Conservation (phyloP, 2,329 filamentous ascomycete genomes). For the Neofusicoccum parvum region DNA sequence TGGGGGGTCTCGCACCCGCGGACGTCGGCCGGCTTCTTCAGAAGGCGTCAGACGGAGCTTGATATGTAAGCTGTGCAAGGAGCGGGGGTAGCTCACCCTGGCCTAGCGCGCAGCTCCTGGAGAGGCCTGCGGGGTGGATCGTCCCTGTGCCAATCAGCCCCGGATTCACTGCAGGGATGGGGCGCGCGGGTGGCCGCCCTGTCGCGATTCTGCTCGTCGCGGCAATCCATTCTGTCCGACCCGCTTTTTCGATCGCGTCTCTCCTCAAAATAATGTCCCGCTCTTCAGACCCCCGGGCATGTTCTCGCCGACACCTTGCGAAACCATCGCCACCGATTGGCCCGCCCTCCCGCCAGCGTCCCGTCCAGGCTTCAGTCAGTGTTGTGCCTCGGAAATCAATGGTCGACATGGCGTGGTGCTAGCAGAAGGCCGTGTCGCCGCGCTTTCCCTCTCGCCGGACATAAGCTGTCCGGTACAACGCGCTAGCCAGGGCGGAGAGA, state of each 20-base stretch:
- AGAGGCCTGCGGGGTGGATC: background rate
- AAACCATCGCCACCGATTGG: background rate
- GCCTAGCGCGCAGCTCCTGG: background rate
- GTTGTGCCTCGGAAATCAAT: background rate
- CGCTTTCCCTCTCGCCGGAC: background rate
- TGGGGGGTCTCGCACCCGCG: background rate
- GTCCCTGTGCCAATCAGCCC: background rate
- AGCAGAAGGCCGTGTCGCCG: background rate
- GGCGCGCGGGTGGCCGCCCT: background rate
- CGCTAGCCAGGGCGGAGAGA: background rate
- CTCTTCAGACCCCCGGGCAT: no score
- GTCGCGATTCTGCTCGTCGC: background rate
- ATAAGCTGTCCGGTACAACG: background rate
- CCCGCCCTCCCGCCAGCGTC: no score
- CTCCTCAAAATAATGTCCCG: no score
- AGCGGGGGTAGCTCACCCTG: background rate
- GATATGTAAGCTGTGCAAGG: background rate
- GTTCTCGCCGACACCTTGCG: background rate
- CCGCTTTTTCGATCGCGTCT: no score
- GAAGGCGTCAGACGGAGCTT: background rate
- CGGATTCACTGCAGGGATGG: background rate
- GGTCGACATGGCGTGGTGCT: background rate
- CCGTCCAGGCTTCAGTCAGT: background rate
- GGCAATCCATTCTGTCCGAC: background rate
- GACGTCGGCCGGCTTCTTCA: background rate